Base-by-base conservation (phyloP, 441 rosid genomes). In the Erodium moschatum region DNA sequence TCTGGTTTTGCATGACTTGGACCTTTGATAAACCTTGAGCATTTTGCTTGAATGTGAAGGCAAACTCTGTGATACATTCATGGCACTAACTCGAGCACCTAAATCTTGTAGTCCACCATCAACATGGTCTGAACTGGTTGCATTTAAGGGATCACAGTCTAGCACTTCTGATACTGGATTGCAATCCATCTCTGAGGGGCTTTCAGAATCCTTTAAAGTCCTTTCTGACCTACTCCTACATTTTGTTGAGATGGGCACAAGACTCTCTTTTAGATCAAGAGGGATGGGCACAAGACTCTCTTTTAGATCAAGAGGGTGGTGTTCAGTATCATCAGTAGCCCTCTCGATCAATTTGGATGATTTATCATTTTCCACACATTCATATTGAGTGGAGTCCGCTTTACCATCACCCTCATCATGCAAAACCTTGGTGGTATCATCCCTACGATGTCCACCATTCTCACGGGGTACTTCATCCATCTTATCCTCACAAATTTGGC, bases 11-110 rank as follows among this genome's bases (percentile, higher is more conserved):
- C 73, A 77, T 48, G 82, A 74, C 81, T 87, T 94, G 21, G 77
- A 83, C 79, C 99, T 90, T 83, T 76, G 85, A 79, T 95, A 95
- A 66, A 95, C 89, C 81, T 78, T 74, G 75, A 77, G 90, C 91
- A 84, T 85, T 82, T 83, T 88, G 83, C 78, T 87, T 6, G 89
- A 80, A 68, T 80, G 81, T 12, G 80, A 73, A 10, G 50, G 72
- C 52, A 77, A 72, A 61, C 67, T 79, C 73, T 33, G 29, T 21
- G 83, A 65, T 31, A 77, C 82, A 69, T 77, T 76, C 66, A 77
- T 42, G 65, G 71, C 67, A 31, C 79, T 74, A 74, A 60, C 70
- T 70, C 65, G 84, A 76, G 80, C 75, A 74, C 77, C 81, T 54
- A 76, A 71, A 61, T 78, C 83, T 38, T 1, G 76, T 66, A 72